Evolutionary conservation across 257 asterid species (phyloP), one percentile per base, ranked within the genome.

Genomic region (Solanum bulbocastanum): DNA sequence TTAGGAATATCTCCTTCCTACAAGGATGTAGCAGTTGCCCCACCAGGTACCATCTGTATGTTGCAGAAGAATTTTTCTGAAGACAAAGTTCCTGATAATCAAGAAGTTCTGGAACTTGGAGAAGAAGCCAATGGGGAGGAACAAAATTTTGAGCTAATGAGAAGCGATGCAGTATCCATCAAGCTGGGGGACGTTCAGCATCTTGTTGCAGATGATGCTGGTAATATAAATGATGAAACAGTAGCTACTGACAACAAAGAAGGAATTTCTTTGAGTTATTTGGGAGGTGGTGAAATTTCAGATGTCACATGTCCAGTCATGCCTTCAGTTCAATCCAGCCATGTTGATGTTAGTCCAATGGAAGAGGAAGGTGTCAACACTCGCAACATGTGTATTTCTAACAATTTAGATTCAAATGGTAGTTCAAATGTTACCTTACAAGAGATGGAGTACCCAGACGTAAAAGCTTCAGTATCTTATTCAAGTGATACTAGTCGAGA

Each of bases 1-100:
- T 90, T 97, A 85, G 99, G 99, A 78, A 94, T 92, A 88, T 96
- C 99, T 87, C 99, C 98, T 87, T 96, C 98, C 27, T 96, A 96
- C 88, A 96, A 96, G 96, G 99, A 96, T 88, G 99, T 96, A 87
- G 98, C 98, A 83, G 89, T 96, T 88, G 99, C 99, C 78, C 99
- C 98, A 27, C 99, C 99, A 4, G 99, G 99, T 87, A 92, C 98
- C 88, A 92, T 97, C 88, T 91, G 94, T 44, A 91, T 93, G 93
- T 88, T 96, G 89, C 98, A 94, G 89, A 93, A 81, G 42, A 92
- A 91, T 87, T 90, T 81, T 88, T 90, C 93, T 60, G 89, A 87
- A 85, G 90, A 92, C 86, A 94, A 92, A 83, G 83, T 88, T 82
- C 90, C 89, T 32, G 60, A 87, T 44, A 81, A 40, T 42, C 92